A percentile compares a stretch with the other conserved stretches of the same genome.
Evolutionary conservation across 257 asterid species (phyloP).

Genomic region (Solanum sejunctum): DNA sequence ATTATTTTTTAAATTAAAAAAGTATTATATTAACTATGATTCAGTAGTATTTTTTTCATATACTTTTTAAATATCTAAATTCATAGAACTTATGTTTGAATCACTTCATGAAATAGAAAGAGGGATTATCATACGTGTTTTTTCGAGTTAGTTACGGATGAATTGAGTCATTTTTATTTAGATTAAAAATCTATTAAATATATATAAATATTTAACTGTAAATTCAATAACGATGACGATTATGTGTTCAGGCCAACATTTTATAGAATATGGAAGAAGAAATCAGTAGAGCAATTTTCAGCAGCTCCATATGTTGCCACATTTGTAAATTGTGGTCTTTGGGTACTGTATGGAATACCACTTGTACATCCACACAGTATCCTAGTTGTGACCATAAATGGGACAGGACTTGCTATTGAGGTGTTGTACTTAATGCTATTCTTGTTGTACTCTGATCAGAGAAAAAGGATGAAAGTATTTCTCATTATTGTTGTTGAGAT

Average conservation of each 20-base stretch:
- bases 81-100: neutral
- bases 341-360: slow-evolving; percentile 78
- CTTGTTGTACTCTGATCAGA: slow-evolving; percentile 22
- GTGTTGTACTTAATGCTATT: slow-evolving; percentile 27
- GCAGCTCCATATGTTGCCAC: slow-evolving; percentile 66
- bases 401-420: slow-evolving; percentile 55
- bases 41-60: neutral
- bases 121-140: too few species aligned
- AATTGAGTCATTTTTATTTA: too few species aligned
- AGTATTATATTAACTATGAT: neutral
- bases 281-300: slow-evolving; percentile 63
- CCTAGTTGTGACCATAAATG: slow-evolving; percentile 61
- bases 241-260: slow-evolving; percentile 22
- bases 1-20: neutral
- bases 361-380: slow-evolving; percentile 63
- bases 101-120: too few species aligned
- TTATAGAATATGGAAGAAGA: slow-evolving; percentile 44
- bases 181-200: too few species aligned
- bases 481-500: slow-evolving; percentile 28
- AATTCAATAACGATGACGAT: too few species aligned
- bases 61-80: neutral
- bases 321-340: slow-evolving; percentile 57
- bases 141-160: too few species aligned
- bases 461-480: slow-evolving; percentile 27
- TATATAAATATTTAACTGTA: too few species aligned